phyloP scores from a whole-genome alignment of 2,329 filamentous ascomycete species.

The Fusarium aywerte region DNA sequence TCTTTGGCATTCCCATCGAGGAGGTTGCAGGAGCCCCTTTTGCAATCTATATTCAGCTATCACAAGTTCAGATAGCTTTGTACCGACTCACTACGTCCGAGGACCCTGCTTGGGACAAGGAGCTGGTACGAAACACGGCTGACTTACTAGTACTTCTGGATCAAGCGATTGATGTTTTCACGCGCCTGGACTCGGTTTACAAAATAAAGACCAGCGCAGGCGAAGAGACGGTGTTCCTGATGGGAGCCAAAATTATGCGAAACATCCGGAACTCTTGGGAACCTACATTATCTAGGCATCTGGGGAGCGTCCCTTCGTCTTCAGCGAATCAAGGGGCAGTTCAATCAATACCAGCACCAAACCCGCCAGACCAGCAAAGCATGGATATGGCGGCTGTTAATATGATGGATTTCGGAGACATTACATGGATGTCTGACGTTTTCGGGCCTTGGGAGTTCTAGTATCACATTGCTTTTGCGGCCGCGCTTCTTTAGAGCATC shows the following conservation, averaged over 20 bases:
- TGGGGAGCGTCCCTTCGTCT: slow-evolving; percentile 46
- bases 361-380: slow-evolving; percentile 15
- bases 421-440: slow-evolving; percentile 54
- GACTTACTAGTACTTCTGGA: slow-evolving; percentile 53
- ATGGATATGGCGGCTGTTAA: slow-evolving; percentile 40
- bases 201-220: slow-evolving; percentile 43
- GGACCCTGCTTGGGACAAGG: slow-evolving; percentile 56
- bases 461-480: background rate
- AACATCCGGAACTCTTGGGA: slow-evolving; percentile 52
- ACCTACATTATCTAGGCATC: slow-evolving; percentile 47
- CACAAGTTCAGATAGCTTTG: slow-evolving; percentile 52
- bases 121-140: slow-evolving; percentile 50
- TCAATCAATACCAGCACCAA: slow-evolving; percentile 23
- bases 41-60: slow-evolving; percentile 49
- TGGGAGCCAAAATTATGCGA: slow-evolving; percentile 51
- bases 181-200: slow-evolving; percentile 44
- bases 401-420: slow-evolving; percentile 50
- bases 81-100: slow-evolving; percentile 55
- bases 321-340: slow-evolving; percentile 43
- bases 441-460: slow-evolving; percentile 54
- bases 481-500: background rate
- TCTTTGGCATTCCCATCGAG: slow-evolving; percentile 48
- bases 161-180: slow-evolving; percentile 49
- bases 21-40: slow-evolving; percentile 51
- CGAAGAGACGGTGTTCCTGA: slow-evolving; percentile 49